A percentile compares a stretch with the other conserved stretches of the same genome.
Conservation (phyloP, 2,329 filamentous ascomycete genomes). For the Ophiocordyceps camponoti-saundersi region DNA sequence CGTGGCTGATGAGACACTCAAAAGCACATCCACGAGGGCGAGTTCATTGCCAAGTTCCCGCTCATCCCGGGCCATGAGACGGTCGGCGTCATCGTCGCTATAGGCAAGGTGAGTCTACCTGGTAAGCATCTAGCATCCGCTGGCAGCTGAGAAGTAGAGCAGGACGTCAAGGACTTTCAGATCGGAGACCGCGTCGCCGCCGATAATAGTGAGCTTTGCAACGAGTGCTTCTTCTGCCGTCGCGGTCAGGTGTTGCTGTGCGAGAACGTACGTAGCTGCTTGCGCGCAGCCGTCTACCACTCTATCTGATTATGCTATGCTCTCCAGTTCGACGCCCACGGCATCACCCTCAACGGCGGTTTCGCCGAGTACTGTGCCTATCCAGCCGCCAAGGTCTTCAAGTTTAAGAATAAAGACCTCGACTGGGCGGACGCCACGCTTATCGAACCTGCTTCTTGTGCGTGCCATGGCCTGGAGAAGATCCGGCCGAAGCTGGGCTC, state of each 20-base stretch:
- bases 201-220: constrained; percentile 50
- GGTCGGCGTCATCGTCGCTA: constrained; percentile 43
- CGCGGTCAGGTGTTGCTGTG: constrained; percentile 51
- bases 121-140: too few relatives aligned
- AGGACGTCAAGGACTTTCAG: constrained; percentile 40
- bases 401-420: constrained; percentile 48
- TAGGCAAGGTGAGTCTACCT: constrained; percentile 21
- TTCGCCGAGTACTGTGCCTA: constrained; percentile 53
- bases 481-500: constrained; percentile 50
- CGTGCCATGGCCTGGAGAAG: constrained; percentile 53
- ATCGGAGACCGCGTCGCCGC: constrained; percentile 48
- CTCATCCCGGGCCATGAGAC: constrained; percentile 54
- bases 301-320: not conserved
- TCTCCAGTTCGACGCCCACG: constrained; percentile 42
- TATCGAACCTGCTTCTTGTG: constrained; percentile 53
- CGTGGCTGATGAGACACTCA: not conserved
- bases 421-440: constrained; percentile 52
- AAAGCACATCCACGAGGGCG: constrained; percentile 47
- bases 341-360: constrained; percentile 50
- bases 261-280: constrained; percentile 28
- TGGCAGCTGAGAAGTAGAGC: not conserved
- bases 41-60: constrained; percentile 47
- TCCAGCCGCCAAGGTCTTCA: constrained; percentile 40
- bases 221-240: constrained; percentile 58
- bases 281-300: not conserved